Base-by-base conservation (phyloP, 1,139 yeast genomes). In the Saccharomyces hybrid region DNA sequence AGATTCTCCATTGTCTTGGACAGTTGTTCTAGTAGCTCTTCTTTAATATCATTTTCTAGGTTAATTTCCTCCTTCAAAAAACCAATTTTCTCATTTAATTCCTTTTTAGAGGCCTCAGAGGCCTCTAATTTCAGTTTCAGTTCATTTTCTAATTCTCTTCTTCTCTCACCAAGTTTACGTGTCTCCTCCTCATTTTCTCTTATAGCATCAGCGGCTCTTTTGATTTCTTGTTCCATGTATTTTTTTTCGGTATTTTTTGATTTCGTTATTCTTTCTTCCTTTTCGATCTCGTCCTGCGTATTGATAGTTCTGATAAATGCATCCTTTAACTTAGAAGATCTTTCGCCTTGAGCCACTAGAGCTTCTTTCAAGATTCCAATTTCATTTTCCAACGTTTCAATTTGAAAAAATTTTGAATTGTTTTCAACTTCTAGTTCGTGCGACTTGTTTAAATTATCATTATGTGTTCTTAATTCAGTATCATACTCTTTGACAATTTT, bases 141-240 rank as follows among this genome's bases (percentile, higher is more conserved):
- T 71, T 38, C 69, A 70, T 0, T 63, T 63, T 46, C 70, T 64
- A n/a, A 76, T 61, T 1, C 64, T 69, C 3, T 63, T 67, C 5
- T 80, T n/a, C 11, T 31, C n/a, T 28, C 42, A 7, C 9, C n/a
- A 14, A 26, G 25, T 13, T 27, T 47, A 7, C 16, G 14, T 16
- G n/a, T 73, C 53, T 78, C 80, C 1, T 64, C 61, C 3, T 71
- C 68, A 0, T 87, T 79, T 14, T 83, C 88, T 5, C 69, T 70
- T 0, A 82, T 79, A 0, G 91, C 79, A 5, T 73, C 70, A 2
- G 74, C 66, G 0, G 95, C 88, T 57, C 83, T 80, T 50, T 76
- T 76, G 54, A 83, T 80, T 68, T 90, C 96, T 44, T 75, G 75
- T 8, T 75, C 70, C 81, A 86, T 85, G 66, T 87, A 89, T 52